phyloP scores from a whole-genome alignment of 805 yeast species.

The Candida easanensis region DNA sequence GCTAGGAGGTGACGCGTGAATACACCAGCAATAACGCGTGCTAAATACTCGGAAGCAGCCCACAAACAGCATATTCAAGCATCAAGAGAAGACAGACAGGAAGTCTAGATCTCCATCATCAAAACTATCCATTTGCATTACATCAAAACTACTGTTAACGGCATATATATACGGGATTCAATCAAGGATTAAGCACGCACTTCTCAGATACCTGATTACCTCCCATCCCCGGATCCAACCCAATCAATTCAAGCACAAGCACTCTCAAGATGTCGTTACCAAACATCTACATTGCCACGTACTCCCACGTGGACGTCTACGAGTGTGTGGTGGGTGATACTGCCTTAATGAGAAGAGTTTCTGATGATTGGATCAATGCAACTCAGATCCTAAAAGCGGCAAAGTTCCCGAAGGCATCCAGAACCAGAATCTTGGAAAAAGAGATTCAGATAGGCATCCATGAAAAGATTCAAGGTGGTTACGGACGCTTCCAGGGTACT shows the following conservation, averaged over 20 bases:
- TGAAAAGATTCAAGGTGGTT: conserved; percentile 83
- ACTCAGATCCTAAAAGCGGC: conserved; percentile 81
- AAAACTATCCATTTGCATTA: not conserved
- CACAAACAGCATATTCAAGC: not conserved
- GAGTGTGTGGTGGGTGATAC: conserved; percentile 27
- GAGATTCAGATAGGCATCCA: conserved; percentile 69
- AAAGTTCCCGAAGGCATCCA: conserved; percentile 71
- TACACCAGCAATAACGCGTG: not conserved
- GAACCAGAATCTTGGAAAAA: conserved; percentile 72
- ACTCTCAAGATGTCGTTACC: not conserved
- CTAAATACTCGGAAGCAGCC: not conserved
- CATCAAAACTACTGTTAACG: not conserved
- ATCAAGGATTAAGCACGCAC: conserved; percentile 1
- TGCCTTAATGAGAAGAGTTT: conserved; percentile 74
- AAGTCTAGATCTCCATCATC: not conserved
- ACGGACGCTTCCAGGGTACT: conserved; percentile 82
- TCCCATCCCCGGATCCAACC: not conserved
- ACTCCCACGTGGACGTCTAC: conserved; percentile 29
- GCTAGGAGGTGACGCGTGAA: conserved; percentile 1
- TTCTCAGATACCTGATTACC: not conserved
- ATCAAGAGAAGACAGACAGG: not conserved
- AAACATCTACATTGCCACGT: conserved; percentile 25
- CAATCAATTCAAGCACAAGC: not conserved
- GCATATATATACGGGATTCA: not conserved
- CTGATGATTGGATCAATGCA: conserved; percentile 92